Conservation (phyloP, 176 grass and related monocot genomes). For the Neostapfia colusana region DNA sequence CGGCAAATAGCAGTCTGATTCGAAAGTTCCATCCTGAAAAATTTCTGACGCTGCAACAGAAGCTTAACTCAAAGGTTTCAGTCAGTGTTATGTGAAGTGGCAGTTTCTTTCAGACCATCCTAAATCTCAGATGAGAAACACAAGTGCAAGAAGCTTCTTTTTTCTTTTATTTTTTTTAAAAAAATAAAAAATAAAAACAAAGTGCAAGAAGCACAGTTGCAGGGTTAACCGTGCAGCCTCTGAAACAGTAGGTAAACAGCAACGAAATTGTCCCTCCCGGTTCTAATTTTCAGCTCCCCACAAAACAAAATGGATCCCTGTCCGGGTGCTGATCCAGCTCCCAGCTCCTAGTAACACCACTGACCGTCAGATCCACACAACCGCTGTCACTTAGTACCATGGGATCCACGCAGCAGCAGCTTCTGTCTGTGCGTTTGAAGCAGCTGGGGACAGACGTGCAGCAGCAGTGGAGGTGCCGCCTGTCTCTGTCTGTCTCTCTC, state of each 20-base stretch:
- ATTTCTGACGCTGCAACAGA: too few relatives aligned
- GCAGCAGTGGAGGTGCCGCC: background rate
- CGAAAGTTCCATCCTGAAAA: too few relatives aligned
- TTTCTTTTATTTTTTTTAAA: too few relatives aligned
- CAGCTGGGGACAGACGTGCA: background rate
- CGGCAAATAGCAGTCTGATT: too few relatives aligned
- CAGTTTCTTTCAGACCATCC: too few relatives aligned
- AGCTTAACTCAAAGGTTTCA: too few relatives aligned
- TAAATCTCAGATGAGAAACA: too few relatives aligned
- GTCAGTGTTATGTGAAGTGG: too few relatives aligned
- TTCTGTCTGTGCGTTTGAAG: conserved; percentile 7
- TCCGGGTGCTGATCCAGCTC: background rate
- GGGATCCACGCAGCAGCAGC: background rate
- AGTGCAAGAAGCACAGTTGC: background rate
- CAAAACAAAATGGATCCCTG: too few relatives aligned
- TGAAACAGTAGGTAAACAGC: background rate
- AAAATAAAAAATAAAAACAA: background rate
- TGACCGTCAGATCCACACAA: background rate
- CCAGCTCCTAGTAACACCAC: background rate
- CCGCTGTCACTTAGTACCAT: background rate
- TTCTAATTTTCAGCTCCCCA: background rate
- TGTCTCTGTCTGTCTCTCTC: background rate
- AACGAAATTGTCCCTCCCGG: background rate
- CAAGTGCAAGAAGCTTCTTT: background rate
- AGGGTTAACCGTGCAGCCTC: background rate